These are phyloP conservation scores for Sonneratia caseolaris DNA, from an alignment of 345 rosid species.

Conservation along the genomic window DNA sequence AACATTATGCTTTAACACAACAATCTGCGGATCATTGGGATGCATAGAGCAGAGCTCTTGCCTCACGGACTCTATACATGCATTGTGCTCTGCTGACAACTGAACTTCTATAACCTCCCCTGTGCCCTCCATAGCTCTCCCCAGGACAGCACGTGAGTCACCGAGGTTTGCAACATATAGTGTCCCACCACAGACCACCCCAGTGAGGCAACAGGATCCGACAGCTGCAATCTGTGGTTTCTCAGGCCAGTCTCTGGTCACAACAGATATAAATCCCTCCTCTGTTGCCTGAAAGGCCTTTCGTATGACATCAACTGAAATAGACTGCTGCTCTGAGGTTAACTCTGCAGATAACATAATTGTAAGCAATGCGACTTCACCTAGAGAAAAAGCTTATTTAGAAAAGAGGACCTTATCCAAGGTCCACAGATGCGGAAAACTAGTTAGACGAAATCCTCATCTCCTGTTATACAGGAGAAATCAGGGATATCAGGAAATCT, in stretches of 20 bases:
- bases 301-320: constrained; percentile 34
- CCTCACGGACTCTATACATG: constrained; percentile 34
- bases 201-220: constrained; percentile 42
- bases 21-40: constrained; percentile 37
- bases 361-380: too few relatives aligned
- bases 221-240: constrained; percentile 45
- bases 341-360: constrained; percentile 19
- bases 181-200: constrained; percentile 25
- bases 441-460: too few relatives aligned
- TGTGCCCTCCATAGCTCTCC: constrained; percentile 29
- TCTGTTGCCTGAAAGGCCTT: constrained; percentile 43
- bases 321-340: constrained; percentile 31
- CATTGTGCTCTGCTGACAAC: constrained; percentile 41
- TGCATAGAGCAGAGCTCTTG: constrained; percentile 28
- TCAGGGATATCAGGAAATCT: too few relatives aligned
- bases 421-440: too few relatives aligned
- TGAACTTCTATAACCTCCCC: constrained; percentile 38
- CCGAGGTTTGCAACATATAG: constrained; percentile 40
- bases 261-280: constrained; percentile 40
- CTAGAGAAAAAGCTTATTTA: too few relatives aligned
- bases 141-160: constrained; percentile 46
- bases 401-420: too few relatives aligned
- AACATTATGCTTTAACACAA: constrained; percentile 32
- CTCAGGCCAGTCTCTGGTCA: constrained; percentile 29
- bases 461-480: too few relatives aligned